Conservation (phyloP, 208 protist species). For the Wallacemonas collosoma region DNA sequence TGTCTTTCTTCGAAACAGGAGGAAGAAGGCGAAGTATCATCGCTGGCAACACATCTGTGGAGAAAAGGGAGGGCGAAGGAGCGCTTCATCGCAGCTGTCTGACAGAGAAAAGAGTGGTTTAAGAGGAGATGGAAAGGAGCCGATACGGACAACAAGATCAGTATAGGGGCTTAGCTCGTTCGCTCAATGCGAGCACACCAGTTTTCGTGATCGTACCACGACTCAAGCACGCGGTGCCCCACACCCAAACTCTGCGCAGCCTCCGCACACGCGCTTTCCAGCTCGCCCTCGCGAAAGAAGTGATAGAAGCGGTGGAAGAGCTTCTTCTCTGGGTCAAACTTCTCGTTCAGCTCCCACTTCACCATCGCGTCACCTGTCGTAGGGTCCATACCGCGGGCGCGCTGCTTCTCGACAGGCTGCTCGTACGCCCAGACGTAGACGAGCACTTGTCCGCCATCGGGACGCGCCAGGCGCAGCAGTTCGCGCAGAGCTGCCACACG, state of each 20-base stretch:
- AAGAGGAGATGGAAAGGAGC: no score
- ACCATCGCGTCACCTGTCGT: conserved; percentile 67
- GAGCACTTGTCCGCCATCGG: conserved; percentile 60
- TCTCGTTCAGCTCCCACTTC: conserved; percentile 62
- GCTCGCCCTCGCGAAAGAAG: conserved; percentile 76
- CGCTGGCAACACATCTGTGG: no score
- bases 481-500: conserved; percentile 56
- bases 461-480: conserved; percentile 73
- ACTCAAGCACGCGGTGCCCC: conserved; percentile 26
- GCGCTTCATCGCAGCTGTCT: no score
- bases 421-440: conserved; percentile 90
- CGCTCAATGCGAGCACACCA: conserved; percentile 79
- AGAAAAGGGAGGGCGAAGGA: no score
- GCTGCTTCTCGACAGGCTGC: conserved; percentile 36
- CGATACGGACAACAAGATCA: no score
- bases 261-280: conserved; percentile 58
- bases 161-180: background rate
- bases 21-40: no score
- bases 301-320: conserved; percentile 87
- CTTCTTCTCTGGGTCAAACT: conserved; percentile 42
- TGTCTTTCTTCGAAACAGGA: no score
- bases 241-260: conserved; percentile 28
- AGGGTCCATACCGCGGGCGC: conserved; percentile 31
- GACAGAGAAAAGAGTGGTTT: background rate
- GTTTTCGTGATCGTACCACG: conserved; percentile 91